These are phyloP conservation scores for Zea luxurians DNA, from an alignment of 176 grass and related monocot species.

Conservation along the genomic window DNA sequence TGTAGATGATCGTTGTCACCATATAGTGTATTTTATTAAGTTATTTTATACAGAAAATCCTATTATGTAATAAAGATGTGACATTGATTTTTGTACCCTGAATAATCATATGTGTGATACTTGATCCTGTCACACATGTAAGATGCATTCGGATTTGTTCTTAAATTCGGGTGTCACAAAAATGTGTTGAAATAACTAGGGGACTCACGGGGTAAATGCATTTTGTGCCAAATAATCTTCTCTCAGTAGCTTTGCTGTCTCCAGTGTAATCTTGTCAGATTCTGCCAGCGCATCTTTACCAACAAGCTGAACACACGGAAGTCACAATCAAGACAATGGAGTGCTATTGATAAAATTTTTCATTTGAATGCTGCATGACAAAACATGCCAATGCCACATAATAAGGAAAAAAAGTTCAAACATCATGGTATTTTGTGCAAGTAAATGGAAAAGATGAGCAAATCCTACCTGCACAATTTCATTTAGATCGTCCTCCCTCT, in stretches of 20 bases:
- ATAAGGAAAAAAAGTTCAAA: conserved; percentile 19
- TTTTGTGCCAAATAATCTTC: conserved; percentile 86
- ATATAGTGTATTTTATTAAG: too few relatives aligned
- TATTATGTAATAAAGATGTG: too few relatives aligned
- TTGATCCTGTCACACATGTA: too few relatives aligned
- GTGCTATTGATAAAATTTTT: background rate
- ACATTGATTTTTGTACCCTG: too few relatives aligned
- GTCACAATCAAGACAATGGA: background rate
- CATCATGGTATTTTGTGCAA: background rate
- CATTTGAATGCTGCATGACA: background rate
- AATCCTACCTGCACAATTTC: conserved; percentile 82
- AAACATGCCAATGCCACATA: conserved; percentile 15
- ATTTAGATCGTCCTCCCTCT: conserved; percentile 89
- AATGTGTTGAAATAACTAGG: background rate
- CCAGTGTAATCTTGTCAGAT: conserved; percentile 79
- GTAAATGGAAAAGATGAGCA: conserved; percentile 11
- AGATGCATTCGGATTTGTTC: too few relatives aligned
- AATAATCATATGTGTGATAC: too few relatives aligned
- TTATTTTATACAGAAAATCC: too few relatives aligned
- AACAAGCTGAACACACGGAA: conserved; percentile 58
- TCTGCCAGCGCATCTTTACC: conserved; percentile 87
- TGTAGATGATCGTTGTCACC: too few relatives aligned
- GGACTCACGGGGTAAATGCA: conserved; percentile 79
- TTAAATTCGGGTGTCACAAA: too few relatives aligned
- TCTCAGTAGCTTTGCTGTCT: conserved; percentile 80